A percentile compares a stretch with the other conserved stretches of the same genome.
phyloP scores from a whole-genome alignment of 2,329 filamentous ascomycete species.

The Botrytis byssoidea region DNA sequence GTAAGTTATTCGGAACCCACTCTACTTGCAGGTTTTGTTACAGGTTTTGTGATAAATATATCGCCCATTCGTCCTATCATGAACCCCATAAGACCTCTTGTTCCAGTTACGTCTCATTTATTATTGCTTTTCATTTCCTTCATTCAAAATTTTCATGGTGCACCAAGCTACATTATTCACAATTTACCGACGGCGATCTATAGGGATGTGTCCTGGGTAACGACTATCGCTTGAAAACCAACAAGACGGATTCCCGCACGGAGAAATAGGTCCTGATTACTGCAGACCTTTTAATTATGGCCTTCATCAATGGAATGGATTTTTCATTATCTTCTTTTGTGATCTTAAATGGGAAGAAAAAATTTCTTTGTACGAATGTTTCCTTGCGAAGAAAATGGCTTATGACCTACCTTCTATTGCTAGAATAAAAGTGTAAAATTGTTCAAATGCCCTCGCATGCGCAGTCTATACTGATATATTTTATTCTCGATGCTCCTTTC shows the following conservation, averaged over 20 bases:
- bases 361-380: not conserved
- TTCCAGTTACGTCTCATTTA: not conserved
- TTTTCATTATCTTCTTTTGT: not conserved
- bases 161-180: not conserved
- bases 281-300: not conserved
- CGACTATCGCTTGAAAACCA: not conserved
- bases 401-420: too few species aligned
- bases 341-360: too few species aligned
- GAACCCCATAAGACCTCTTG: not conserved
- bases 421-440: too few species aligned
- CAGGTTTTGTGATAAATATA: not conserved
- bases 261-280: not conserved
- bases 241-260: not conserved
- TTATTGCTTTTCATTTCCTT: not conserved
- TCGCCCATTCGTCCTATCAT: not conserved
- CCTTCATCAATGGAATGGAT: not conserved
- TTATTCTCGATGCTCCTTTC: not conserved
- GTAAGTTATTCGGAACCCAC: not conserved
- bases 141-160: not conserved
- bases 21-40: not conserved
- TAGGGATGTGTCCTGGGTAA: not conserved
- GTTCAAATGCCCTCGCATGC: not conserved
- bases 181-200: not conserved
- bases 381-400: too few species aligned
- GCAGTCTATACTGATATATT: not conserved